These are phyloP conservation scores for Furcasterigmium sp. DNA, from an alignment of 2,329 filamentous ascomycete species.

Conservation along the genomic window DNA sequence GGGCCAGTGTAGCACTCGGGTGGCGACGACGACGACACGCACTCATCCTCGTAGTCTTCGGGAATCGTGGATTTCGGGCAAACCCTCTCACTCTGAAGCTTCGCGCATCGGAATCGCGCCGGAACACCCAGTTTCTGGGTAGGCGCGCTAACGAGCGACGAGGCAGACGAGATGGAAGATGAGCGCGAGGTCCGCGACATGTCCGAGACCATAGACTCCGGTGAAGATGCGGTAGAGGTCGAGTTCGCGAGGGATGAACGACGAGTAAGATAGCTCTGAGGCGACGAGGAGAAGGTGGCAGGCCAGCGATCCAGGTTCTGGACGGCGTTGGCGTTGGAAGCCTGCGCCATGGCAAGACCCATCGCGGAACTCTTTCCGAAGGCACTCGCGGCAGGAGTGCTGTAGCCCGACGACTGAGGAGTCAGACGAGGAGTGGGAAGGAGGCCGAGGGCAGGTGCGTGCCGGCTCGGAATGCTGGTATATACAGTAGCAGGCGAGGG, in stretches of 20 bases:
- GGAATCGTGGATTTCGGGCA: constrained; percentile 48
- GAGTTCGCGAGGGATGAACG: constrained; percentile 60
- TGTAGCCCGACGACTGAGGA: constrained; percentile 48
- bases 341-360: constrained; percentile 56
- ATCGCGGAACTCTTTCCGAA: constrained; percentile 50
- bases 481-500: constrained; percentile 36
- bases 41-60: constrained; percentile 48
- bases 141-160: constrained; percentile 56
- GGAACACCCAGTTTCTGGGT: constrained; percentile 52
- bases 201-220: constrained; percentile 64
- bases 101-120: constrained; percentile 60
- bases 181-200: constrained; percentile 56
- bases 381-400: constrained; percentile 56
- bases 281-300: constrained; percentile 44
- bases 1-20: constrained; percentile 52
- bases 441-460: constrained; percentile 48
- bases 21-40: constrained; percentile 43
- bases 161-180: constrained; percentile 60
- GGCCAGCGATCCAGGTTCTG: constrained; percentile 52
- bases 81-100: constrained; percentile 51
- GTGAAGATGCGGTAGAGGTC: constrained; percentile 58
- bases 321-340: constrained; percentile 34
- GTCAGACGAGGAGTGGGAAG: constrained; percentile 56
- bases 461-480: constrained; percentile 34
- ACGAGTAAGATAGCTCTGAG: constrained; percentile 42